A percentile compares a stretch with the other conserved stretches of the same genome.
Evolutionary conservation across 2,329 filamentous ascomycete genomes (phyloP).

Genomic region (Periconia macrospinosa): DNA sequence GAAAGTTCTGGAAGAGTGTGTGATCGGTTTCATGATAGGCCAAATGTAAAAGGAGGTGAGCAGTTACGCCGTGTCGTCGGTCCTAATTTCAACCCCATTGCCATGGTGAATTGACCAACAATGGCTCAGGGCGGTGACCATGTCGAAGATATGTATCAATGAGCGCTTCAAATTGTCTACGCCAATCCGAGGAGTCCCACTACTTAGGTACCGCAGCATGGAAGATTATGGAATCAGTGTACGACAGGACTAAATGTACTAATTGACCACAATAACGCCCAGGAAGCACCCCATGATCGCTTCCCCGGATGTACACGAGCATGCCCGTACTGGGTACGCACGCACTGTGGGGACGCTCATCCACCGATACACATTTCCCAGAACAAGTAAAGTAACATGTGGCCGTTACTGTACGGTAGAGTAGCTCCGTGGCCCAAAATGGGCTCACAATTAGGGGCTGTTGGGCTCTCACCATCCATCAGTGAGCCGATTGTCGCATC

Average conservation of each 20-base stretch:
- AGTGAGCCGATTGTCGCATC: too few relatives aligned
- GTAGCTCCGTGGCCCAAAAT: not conserved
- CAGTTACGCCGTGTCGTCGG: too few relatives aligned
- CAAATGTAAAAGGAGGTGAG: too few relatives aligned
- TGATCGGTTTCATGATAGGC: too few relatives aligned
- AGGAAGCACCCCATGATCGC: not conserved
- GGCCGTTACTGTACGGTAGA: not conserved
- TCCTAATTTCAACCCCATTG: too few relatives aligned
- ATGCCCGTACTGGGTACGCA: not conserved
- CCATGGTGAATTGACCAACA: too few relatives aligned
- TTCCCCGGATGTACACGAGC: not conserved
- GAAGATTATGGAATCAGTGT: not conserved
- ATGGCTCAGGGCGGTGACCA: too few relatives aligned
- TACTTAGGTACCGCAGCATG: not conserved
- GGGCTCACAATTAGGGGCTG: not conserved
- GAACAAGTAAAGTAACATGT: not conserved
- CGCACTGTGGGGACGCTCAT: slow-evolving; percentile 6
- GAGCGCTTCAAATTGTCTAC: too few relatives aligned
- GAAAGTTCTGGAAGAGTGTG: too few relatives aligned
- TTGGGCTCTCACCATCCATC: not conserved
- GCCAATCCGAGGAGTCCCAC: not conserved
- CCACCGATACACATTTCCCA: not conserved
- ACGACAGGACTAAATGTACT: not conserved
- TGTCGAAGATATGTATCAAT: too few relatives aligned
- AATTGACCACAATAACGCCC: too few relatives aligned